Evolutionary conservation across 805 yeast species (phyloP).

Genomic region (Hermanozyma aechmeae): DNA sequence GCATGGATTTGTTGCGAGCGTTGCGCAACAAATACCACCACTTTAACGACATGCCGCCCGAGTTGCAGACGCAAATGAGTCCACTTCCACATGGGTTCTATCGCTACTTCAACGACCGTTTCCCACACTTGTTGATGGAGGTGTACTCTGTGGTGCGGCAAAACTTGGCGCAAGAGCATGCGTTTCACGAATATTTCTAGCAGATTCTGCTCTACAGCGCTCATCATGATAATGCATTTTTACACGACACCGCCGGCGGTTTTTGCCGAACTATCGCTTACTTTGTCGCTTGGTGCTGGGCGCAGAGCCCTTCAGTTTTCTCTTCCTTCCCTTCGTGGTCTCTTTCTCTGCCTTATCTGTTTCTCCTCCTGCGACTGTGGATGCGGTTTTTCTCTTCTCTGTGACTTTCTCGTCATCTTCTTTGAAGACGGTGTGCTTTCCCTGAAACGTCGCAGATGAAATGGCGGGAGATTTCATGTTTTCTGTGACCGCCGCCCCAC

Average conservation of each 20-base stretch:
- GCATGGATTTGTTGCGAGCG: slow-evolving; percentile 84
- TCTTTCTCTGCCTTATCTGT: too few relatives aligned
- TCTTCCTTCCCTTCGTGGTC: background rate
- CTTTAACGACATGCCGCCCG: slow-evolving; percentile 76
- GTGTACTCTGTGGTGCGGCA: slow-evolving; percentile 54
- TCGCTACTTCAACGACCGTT: slow-evolving; percentile 59
- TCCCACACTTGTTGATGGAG: slow-evolving; percentile 73
- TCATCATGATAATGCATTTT: background rate
- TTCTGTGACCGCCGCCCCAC: slow-evolving; percentile 15
- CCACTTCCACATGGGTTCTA: slow-evolving; percentile 83
- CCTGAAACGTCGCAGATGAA: slow-evolving; percentile 41
- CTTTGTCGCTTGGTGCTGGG: background rate
- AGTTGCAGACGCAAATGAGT: slow-evolving; percentile 56
- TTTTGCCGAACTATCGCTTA: background rate
- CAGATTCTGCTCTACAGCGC: background rate
- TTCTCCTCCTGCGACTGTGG: too few relatives aligned
- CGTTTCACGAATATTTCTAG: slow-evolving; percentile 33
- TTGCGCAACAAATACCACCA: slow-evolving; percentile 92
- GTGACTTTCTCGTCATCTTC: background rate
- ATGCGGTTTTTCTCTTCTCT: too few relatives aligned
- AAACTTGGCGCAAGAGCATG: slow-evolving; percentile 55
- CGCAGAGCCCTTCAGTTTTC: background rate
- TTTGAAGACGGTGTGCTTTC: slow-evolving; percentile 42
- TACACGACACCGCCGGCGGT: background rate
- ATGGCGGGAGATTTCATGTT: slow-evolving; percentile 38